Percentiles rank a stretch among this genome's conserved stretches.
Evolutionary conservation across 2,329 filamentous ascomycete species (phyloP).

Genomic region (Calonectria honghensis): DNA sequence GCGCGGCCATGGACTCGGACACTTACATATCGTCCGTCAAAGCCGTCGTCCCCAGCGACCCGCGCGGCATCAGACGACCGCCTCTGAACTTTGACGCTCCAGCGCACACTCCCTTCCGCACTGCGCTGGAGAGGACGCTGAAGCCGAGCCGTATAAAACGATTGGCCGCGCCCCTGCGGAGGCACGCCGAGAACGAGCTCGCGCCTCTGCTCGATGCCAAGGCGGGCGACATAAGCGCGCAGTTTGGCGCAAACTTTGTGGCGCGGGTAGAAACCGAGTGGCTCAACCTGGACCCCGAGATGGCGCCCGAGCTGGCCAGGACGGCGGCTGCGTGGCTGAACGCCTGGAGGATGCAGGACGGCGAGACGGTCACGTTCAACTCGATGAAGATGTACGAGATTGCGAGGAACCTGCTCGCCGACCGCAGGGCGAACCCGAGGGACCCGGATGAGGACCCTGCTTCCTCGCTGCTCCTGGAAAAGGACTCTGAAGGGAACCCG

Average conservation of each 20-base stretch:
- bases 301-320: constrained; percentile 14
- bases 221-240: constrained; percentile 11
- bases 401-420: constrained; percentile 5
- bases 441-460: constrained; percentile 6
- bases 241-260: constrained; percentile 24
- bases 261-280: constrained; percentile 14
- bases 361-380: constrained; percentile 15
- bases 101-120: constrained; percentile 11
- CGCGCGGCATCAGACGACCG: constrained; percentile 10
- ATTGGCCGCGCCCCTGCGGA: constrained; percentile 7
- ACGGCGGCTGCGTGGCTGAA: constrained; percentile 14
- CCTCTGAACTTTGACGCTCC: constrained; percentile 14
- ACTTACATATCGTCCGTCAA: constrained; percentile 16
- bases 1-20: constrained; percentile 22
- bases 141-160: constrained; percentile 21
- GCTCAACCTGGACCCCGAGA: constrained; percentile 14
- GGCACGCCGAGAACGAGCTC: constrained; percentile 3
- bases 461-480: constrained; percentile 14
- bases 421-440: constrained; percentile 7
- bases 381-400: constrained; percentile 21
- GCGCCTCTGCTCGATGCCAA: constrained; percentile 5
- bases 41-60: constrained; percentile 17
- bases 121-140: constrained; percentile 9
- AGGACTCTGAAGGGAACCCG: background rate
- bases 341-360: constrained; percentile 17